Percentiles rank a stretch among this genome's conserved stretches.
Evolutionary conservation across 257 asterid genomes (phyloP).

Genomic region (Nicotiana attenuata): DNA sequence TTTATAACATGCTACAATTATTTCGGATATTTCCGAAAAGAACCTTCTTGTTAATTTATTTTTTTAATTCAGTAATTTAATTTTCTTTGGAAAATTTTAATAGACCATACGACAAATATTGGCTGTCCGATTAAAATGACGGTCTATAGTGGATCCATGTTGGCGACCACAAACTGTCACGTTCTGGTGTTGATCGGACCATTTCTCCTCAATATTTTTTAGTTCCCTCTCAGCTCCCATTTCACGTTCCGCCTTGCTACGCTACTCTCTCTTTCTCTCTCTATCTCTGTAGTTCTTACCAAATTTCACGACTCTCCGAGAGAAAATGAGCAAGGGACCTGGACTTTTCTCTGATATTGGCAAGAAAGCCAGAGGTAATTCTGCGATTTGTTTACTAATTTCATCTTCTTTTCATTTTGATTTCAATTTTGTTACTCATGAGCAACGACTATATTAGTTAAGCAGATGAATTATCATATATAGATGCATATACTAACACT

Average conservation of each 20-base stretch:
- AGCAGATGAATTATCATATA: not conserved
- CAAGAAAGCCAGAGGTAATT: constrained; percentile 83
- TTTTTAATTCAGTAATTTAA: too few relatives aligned
- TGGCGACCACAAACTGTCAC: constrained; percentile 4
- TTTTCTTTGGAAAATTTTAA: too few relatives aligned
- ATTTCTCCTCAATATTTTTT: constrained; percentile 10
- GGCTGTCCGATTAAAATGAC: constrained; percentile 8
- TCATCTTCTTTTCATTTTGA: not conserved
- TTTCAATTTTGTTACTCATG: not conserved
- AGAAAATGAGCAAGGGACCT: constrained; percentile 86
- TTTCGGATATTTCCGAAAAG: too few relatives aligned
- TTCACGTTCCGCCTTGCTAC: constrained; percentile 1
- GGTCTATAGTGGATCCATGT: not conserved
- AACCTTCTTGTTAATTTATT: too few relatives aligned
- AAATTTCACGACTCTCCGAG: not conserved
- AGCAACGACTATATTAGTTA: not conserved
- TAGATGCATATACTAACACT: not conserved
- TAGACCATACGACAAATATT: not conserved
- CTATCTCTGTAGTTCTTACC: constrained; percentile 8
- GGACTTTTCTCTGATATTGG: constrained; percentile 93
- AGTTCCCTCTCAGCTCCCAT: not conserved
- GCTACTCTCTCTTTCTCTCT: constrained; percentile 2
- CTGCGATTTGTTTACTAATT: constrained; percentile 3
- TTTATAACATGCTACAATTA: too few relatives aligned
- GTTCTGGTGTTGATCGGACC: constrained; percentile 5